Percentiles rank a stretch among this genome's conserved stretches.
These are phyloP conservation scores for Verticillium zaregamsianum DNA, from an alignment of 2,329 filamentous ascomycete genomes.

Conservation along the genomic window DNA sequence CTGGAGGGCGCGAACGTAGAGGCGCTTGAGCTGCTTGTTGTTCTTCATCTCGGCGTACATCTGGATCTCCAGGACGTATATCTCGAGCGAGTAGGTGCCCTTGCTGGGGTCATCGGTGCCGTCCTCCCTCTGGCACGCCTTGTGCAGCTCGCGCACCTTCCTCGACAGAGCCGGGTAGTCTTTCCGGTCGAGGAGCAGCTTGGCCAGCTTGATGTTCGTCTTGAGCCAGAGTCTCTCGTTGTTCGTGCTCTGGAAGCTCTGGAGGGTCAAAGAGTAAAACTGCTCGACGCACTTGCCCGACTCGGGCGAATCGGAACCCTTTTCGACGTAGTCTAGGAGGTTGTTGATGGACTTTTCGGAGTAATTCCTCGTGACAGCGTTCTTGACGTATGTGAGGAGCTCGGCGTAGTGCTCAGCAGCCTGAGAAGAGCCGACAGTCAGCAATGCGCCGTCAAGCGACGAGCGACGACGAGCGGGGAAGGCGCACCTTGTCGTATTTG, in stretches of 20 bases:
- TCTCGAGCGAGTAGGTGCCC: conserved; percentile 91
- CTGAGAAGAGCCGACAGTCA: conserved; percentile 39
- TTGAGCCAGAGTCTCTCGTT: conserved; percentile 97
- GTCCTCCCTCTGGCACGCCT: conserved; percentile 80
- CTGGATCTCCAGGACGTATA: conserved; percentile 96
- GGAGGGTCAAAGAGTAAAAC: conserved; percentile 89
- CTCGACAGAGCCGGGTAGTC: conserved; percentile 76
- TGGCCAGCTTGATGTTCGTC: conserved; percentile 95
- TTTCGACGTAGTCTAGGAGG: conserved; percentile 97
- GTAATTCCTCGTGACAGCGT: conserved; percentile 94
- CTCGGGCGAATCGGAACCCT: conserved; percentile 67
- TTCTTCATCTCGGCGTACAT: conserved; percentile 97
- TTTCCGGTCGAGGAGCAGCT: conserved; percentile 85
- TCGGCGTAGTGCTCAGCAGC: conserved; percentile 90
- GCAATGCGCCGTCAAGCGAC: background rate
- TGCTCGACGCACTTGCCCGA: conserved; percentile 80
- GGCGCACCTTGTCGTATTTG: conserved; percentile 71
- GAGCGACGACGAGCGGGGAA: background rate
- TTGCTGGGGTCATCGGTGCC: conserved; percentile 90
- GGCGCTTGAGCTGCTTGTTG: conserved; percentile 90
- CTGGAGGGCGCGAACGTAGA: conserved; percentile 87
- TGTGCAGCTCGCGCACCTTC: conserved; percentile 85
- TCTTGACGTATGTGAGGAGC: conserved; percentile 95
- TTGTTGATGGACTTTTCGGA: conserved; percentile 99
- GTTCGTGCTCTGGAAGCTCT: conserved; percentile 95